Percentiles rank a stretch among this genome's conserved stretches.
Evolutionary conservation across 2,329 filamentous ascomycete species (phyloP).

Genomic region (Calonectria honghensis): DNA sequence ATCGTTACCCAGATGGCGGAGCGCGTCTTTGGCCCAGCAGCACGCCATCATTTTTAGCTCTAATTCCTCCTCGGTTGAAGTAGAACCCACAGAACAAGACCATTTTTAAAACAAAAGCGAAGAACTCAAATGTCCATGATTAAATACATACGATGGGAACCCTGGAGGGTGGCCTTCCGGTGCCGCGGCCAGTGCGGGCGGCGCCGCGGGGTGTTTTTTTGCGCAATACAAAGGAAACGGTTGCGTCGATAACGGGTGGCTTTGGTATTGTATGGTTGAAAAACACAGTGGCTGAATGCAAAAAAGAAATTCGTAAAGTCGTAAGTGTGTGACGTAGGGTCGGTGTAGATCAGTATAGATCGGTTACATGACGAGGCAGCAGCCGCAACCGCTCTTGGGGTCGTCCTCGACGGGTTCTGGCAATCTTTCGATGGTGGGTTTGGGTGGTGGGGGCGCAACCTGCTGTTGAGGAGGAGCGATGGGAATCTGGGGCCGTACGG

Average conservation of each 20-base stretch:
- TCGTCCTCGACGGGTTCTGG: slow-evolving; percentile 57
- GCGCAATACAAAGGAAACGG: slow-evolving; percentile 52
- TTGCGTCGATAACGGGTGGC: slow-evolving; percentile 54
- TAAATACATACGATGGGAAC: slow-evolving; percentile 53
- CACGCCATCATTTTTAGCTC: slow-evolving; percentile 32
- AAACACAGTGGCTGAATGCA: slow-evolving; percentile 58
- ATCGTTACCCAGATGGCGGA: slow-evolving; percentile 34
- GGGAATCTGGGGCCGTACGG: slow-evolving; percentile 55
- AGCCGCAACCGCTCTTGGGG: slow-evolving; percentile 68
- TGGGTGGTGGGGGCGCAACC: slow-evolving; percentile 40
- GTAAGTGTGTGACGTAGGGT: slow-evolving; percentile 48
- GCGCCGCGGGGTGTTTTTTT: slow-evolving; percentile 22
- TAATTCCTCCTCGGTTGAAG: slow-evolving; percentile 36
- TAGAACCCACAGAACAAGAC: slow-evolving; percentile 39
- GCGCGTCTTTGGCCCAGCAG: slow-evolving; percentile 18
- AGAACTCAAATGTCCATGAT: slow-evolving; percentile 51
- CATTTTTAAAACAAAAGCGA: slow-evolving; percentile 35
- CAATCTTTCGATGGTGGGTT: slow-evolving; percentile 42
- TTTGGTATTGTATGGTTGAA: slow-evolving; percentile 51
- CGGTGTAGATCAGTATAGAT: slow-evolving; percentile 28
- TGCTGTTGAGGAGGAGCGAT: slow-evolving; percentile 45
- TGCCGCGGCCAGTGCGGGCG: slow-evolving; percentile 2
- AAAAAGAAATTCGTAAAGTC: slow-evolving; percentile 59
- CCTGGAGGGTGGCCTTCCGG: slow-evolving; percentile 32
- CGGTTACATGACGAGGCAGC: slow-evolving; percentile 70